These are phyloP conservation scores for Fragaria nilgerrensis DNA, from an alignment of 306 rosid genomes.

Conservation along the genomic window DNA sequence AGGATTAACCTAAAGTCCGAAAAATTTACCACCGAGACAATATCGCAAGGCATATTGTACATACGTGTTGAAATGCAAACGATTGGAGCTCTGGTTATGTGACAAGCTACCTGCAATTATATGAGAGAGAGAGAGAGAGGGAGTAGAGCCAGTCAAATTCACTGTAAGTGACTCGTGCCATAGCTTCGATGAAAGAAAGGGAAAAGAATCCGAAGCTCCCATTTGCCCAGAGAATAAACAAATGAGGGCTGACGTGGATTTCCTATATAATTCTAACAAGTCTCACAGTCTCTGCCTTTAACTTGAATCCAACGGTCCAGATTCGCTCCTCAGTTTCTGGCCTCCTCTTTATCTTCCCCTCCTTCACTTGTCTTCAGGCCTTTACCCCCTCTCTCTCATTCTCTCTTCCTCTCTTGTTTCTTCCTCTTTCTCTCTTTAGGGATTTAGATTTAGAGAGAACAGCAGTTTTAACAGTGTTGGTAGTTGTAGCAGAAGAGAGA, in stretches of 20 bases:
- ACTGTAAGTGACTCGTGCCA: conserved; percentile 23
- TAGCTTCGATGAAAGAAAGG: conserved; percentile 8
- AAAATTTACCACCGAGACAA: too few species aligned
- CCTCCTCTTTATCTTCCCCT: conserved; percentile 49
- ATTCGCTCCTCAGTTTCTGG: conserved; percentile 54
- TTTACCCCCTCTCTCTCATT: conserved; percentile 1
- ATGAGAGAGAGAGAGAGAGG: background rate
- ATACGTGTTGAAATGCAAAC: background rate
- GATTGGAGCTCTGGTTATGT: background rate
- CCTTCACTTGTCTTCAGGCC: conserved; percentile 30
- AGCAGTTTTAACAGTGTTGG: background rate
- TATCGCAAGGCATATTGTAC: background rate
- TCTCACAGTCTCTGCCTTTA: background rate
- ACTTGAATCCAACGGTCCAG: conserved; percentile 43
- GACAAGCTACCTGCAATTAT: background rate
- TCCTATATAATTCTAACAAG: conserved; percentile 22
- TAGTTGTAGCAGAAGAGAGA: background rate
- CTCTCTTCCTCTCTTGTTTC: background rate
- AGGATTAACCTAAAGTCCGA: too few species aligned
- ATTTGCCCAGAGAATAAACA: conserved; percentile 16
- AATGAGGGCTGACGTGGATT: conserved; percentile 37
- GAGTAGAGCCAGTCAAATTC: conserved; percentile 24
- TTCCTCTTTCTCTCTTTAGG: conserved; percentile 3
- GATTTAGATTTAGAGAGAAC: conserved; percentile 17
- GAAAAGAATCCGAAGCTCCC: conserved; percentile 42